Conservation (phyloP, 352 stramenopile species). For the Poterioochromonas sp. region DNA sequence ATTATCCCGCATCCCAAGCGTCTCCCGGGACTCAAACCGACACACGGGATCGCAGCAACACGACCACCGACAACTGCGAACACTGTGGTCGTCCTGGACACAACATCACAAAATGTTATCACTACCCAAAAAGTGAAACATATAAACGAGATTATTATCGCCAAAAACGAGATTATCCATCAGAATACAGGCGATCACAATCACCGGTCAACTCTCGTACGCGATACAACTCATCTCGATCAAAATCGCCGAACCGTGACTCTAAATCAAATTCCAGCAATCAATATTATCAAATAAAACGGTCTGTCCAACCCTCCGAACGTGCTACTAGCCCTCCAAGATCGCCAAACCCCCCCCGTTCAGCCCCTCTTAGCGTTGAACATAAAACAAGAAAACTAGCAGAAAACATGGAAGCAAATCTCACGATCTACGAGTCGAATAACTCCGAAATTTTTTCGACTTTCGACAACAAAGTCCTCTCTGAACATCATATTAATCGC, state of each 20-base stretch:
- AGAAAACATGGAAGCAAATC: constrained; percentile 31
- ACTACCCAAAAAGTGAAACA: constrained; percentile 30
- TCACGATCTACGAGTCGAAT: constrained; percentile 30
- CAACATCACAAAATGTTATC: constrained; percentile 26
- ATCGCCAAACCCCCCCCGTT: constrained; percentile 25
- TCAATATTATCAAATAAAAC: constrained; percentile 19
- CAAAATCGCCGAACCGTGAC: background rate
- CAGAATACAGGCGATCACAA: constrained; percentile 29
- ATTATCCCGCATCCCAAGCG: constrained; percentile 5
- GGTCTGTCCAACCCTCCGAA: background rate
- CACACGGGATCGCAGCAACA: constrained; percentile 22
- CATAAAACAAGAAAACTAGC: constrained; percentile 30
- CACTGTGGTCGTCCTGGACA: constrained; percentile 24
- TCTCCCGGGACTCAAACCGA: constrained; percentile 23
- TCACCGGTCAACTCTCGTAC: constrained; percentile 2
- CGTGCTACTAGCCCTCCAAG: constrained; percentile 19
- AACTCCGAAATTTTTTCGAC: constrained; percentile 29
- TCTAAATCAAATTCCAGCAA: constrained; percentile 16
- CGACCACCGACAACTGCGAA: constrained; percentile 21
- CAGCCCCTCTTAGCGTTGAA: constrained; percentile 26
- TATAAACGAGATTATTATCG: constrained; percentile 30
- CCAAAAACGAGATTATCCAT: constrained; percentile 25
- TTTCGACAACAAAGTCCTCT: constrained; percentile 22
- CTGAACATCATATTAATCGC: constrained; percentile 28
- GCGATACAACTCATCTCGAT: background rate